phyloP scores from a whole-genome alignment of 2,329 filamentous ascomycete species.

The Falciphora oryzae region DNA sequence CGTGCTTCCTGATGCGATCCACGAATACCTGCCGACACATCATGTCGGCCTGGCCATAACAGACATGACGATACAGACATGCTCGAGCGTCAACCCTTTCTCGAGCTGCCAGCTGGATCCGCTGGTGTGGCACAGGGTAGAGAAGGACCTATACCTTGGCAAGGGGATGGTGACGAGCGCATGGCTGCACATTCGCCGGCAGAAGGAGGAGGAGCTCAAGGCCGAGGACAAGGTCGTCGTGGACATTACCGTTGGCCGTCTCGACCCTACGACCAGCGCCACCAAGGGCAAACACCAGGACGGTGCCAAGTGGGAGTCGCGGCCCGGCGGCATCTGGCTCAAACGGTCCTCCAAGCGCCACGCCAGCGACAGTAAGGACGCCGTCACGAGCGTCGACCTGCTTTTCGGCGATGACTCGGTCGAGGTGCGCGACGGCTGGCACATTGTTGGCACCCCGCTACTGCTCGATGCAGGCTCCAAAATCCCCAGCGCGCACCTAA shows the following conservation, averaged over 20 bases:
- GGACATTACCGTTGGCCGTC: constrained; percentile 68
- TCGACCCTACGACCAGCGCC: constrained; percentile 56
- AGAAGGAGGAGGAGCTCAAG: constrained; percentile 77
- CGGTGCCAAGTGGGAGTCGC: constrained; percentile 68
- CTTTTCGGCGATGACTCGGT: constrained; percentile 88
- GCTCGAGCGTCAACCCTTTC: constrained; percentile 68
- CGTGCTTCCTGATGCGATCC: constrained; percentile 77
- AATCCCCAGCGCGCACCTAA: constrained; percentile 67
- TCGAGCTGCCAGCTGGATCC: constrained; percentile 70
- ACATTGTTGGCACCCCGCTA: constrained; percentile 67
- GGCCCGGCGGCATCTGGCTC: constrained; percentile 76
- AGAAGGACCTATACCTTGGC: constrained; percentile 83
- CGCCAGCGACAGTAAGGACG: constrained; percentile 67
- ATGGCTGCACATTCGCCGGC: constrained; percentile 76
- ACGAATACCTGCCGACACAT: constrained; percentile 81
- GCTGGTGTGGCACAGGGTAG: constrained; percentile 70
- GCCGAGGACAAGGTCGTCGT: constrained; percentile 72
- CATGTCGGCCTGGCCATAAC: constrained; percentile 80
- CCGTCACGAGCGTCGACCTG: constrained; percentile 77
- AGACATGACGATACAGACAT: constrained; percentile 73
- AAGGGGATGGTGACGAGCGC: constrained; percentile 69
- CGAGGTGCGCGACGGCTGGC: constrained; percentile 83
- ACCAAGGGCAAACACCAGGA: constrained; percentile 41
- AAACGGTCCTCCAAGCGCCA: constrained; percentile 66
- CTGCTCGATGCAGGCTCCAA: constrained; percentile 60